These are phyloP conservation scores for Ascochyta clinopodiicola DNA, from an alignment of 2,329 filamentous ascomycete species.

Conservation along the genomic window DNA sequence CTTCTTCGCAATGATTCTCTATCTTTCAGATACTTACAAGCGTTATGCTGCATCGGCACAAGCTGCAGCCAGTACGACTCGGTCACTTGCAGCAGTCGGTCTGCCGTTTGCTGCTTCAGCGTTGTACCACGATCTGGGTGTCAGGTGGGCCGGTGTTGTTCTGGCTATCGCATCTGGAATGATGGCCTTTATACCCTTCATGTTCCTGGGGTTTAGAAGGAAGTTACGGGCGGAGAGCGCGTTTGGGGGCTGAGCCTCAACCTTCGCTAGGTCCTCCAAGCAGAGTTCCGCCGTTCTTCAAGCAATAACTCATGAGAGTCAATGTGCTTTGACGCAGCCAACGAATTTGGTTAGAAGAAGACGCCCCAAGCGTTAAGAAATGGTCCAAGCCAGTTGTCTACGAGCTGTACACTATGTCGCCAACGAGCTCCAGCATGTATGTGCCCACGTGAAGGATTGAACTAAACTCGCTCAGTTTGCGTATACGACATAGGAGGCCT, in stretches of 20 bases:
- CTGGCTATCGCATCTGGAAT: conserved; percentile 3
- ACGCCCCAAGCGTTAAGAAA: too few species aligned
- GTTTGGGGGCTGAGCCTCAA: neutral
- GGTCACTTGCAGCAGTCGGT: conserved; percentile 4
- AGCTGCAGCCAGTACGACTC: conserved; percentile 9
- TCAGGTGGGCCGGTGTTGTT: conserved; percentile 1
- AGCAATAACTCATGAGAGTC: too few species aligned
- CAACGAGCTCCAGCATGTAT: too few species aligned
- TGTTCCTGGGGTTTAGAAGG: conserved; percentile 2
- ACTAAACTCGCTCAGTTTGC: too few species aligned
- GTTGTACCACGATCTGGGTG: conserved; percentile 1
- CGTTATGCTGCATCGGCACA: conserved; percentile 73
- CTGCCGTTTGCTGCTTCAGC: conserved; percentile 3
- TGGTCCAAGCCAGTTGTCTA: too few species aligned
- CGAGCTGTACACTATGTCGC: too few species aligned
- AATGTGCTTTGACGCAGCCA: too few species aligned
- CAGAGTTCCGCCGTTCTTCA: too few species aligned
- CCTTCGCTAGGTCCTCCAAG: too few species aligned
- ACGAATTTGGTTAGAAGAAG: too few species aligned
- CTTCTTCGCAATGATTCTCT: conserved; percentile 57
- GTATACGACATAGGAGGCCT: neutral
- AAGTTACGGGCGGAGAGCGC: conserved; percentile 4
- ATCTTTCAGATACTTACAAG: conserved; percentile 55
- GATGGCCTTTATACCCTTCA: conserved; percentile 5
- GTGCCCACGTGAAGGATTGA: too few species aligned